phyloP scores from a whole-genome alignment of 257 asterid genomes.

The Nicotiana noctiflora region DNA sequence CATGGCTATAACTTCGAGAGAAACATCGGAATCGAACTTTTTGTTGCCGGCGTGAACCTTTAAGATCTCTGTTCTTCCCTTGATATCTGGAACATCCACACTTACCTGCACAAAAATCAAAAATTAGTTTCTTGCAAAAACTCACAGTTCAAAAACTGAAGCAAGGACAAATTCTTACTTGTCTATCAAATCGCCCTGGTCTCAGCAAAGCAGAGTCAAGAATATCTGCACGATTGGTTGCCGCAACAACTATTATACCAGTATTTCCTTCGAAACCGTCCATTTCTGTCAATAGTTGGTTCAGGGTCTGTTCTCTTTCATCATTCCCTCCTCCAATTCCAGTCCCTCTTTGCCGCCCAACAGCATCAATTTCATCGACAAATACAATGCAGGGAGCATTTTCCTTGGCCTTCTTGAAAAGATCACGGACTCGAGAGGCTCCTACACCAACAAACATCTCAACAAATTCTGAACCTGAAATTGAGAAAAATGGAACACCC shows the following conservation, averaged over 20 bases:
- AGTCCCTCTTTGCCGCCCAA: slow-evolving; percentile 97
- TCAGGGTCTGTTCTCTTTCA: slow-evolving; percentile 93
- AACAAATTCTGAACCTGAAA: slow-evolving; percentile 96
- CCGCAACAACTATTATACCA: slow-evolving; percentile 93
- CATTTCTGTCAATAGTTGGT: slow-evolving; percentile 96
- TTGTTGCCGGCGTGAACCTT: slow-evolving; percentile 90
- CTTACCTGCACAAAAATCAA: slow-evolving; percentile 45
- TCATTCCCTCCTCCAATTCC: slow-evolving; percentile 99
- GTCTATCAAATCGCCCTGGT: slow-evolving; percentile 97
- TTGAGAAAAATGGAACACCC: slow-evolving; percentile 93
- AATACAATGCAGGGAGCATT: slow-evolving; percentile 97
- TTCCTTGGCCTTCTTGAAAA: slow-evolving; percentile 98
- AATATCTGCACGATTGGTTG: slow-evolving; percentile 97
- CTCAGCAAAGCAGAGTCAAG: slow-evolving; percentile 93
- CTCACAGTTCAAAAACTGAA: not conserved
- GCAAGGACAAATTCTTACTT: slow-evolving; percentile 38
- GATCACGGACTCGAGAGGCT: slow-evolving; percentile 95
- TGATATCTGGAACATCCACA: slow-evolving; percentile 93
- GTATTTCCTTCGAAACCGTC: slow-evolving; percentile 98
- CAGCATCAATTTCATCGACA: slow-evolving; percentile 99
- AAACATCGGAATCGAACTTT: slow-evolving; percentile 73
- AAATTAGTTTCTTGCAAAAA: slow-evolving; percentile 1
- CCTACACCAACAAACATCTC: slow-evolving; percentile 99
- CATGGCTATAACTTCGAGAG: slow-evolving; percentile 96
- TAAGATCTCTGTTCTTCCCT: slow-evolving; percentile 94